Evolutionary conservation across 345 rosid species (phyloP).

Genomic region (Gossypium bickii): DNA sequence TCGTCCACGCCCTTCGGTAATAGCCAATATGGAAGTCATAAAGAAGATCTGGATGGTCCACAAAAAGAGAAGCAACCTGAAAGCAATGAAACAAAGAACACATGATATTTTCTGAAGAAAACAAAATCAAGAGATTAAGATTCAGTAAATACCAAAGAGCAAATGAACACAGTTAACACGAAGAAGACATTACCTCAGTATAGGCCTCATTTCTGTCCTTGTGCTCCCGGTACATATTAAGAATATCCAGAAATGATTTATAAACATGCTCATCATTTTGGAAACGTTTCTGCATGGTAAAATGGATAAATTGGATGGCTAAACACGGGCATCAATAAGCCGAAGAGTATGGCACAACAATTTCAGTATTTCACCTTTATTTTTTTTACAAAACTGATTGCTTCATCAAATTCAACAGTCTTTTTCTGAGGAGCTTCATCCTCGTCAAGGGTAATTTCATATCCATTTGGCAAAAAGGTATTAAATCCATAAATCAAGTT

Average conservation of each 20-base stretch:
- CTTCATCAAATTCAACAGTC: not conserved
- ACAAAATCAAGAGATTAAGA: not conserved
- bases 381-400: conserved; percentile 21
- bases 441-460: not conserved
- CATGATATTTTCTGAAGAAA: not conserved
- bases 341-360: conserved; percentile 1
- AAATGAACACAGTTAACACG: not conserved
- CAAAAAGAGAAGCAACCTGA: not conserved
- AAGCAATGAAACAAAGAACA: not conserved
- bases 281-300: conserved; percentile 40
- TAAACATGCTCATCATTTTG: not conserved
- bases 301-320: conserved; percentile 13
- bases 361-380: conserved; percentile 53
- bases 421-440: not conserved
- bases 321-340: not conserved
- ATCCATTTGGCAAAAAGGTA: not conserved
- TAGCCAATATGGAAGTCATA: not conserved
- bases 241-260: not conserved
- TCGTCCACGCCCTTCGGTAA: too few species aligned
- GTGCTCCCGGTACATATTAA: conserved; percentile 74
- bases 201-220: conserved; percentile 88
- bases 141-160: not conserved
- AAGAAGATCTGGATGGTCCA: not conserved
- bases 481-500: not conserved
- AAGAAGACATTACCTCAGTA: not conserved